A percentile compares a stretch with the other conserved stretches of the same genome.
Conservation (phyloP, 306 rosid species). For the Corylus americana region DNA sequence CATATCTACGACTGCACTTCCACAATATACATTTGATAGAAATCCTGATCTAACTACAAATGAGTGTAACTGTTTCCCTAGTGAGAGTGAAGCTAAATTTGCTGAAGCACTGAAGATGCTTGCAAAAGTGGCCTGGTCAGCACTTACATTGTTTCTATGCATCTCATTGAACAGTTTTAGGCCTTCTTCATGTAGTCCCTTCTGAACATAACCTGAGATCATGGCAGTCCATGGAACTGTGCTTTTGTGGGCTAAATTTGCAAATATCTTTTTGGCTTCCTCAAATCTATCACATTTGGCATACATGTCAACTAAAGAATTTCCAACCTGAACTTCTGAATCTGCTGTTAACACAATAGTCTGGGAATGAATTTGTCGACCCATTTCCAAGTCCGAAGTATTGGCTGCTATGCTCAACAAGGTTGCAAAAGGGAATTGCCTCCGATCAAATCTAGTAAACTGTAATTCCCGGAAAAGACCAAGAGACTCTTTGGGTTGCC, state of each 20-base stretch:
- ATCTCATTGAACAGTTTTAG: slow-evolving; percentile 58
- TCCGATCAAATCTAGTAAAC: slow-evolving; percentile 55
- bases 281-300: slow-evolving; percentile 76
- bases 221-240: slow-evolving; percentile 90
- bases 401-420: slow-evolving; percentile 78
- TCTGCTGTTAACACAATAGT: slow-evolving; percentile 49
- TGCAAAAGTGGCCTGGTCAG: slow-evolving; percentile 78
- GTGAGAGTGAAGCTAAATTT: slow-evolving; percentile 59
- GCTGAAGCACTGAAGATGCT: slow-evolving; percentile 74
- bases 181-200: slow-evolving; percentile 71
- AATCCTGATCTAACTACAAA: slow-evolving; percentile 59
- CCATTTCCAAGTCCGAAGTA: slow-evolving; percentile 58
- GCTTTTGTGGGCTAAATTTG: slow-evolving; percentile 48
- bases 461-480: slow-evolving; percentile 59
- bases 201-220: slow-evolving; percentile 75
- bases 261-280: slow-evolving; percentile 65
- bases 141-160: slow-evolving; percentile 48
- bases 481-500: slow-evolving; percentile 47
- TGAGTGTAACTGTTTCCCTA: slow-evolving; percentile 78
- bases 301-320: slow-evolving; percentile 91
- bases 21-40: slow-evolving; percentile 73
- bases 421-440: slow-evolving; percentile 75
- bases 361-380: slow-evolving; percentile 80
- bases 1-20: slow-evolving; percentile 90
- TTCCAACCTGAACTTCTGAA: slow-evolving; percentile 62